These are phyloP conservation scores for Endocarpon pusillum DNA, from an alignment of 495 filamentous ascomycete genomes.

Conservation along the genomic window DNA sequence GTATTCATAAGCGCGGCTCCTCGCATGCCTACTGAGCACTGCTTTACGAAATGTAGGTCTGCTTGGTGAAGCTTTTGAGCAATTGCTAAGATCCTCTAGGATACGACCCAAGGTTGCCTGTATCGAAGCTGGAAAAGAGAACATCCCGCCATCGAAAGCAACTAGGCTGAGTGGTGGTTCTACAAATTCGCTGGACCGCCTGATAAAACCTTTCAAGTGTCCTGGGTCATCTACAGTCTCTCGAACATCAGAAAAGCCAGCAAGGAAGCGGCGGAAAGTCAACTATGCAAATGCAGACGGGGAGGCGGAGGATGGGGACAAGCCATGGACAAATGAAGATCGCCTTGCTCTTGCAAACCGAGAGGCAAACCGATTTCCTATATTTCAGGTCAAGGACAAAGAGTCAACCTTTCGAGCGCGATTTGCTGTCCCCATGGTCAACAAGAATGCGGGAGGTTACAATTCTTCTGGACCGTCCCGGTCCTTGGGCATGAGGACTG, in stretches of 20 bases:
- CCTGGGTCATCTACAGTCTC: constrained; percentile 61
- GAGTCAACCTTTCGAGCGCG: constrained; percentile 58
- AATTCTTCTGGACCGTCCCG: constrained; percentile 66
- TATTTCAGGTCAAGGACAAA: constrained; percentile 83
- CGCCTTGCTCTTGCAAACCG: constrained; percentile 70
- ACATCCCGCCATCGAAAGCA: constrained; percentile 17
- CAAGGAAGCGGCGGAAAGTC: constrained; percentile 74
- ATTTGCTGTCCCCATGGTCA: constrained; percentile 76
- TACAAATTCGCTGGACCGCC: constrained; percentile 44
- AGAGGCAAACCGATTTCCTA: constrained; percentile 77
- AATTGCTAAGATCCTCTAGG: too few relatives aligned
- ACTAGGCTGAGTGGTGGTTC: constrained; percentile 18
- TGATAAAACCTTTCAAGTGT: constrained; percentile 83
- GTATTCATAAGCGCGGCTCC: too few relatives aligned
- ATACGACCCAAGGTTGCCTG: constrained; percentile 24
- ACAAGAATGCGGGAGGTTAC: constrained; percentile 57
- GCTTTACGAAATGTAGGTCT: too few relatives aligned
- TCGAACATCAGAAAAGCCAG: constrained; percentile 61
- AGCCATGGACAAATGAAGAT: constrained; percentile 77
- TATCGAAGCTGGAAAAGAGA: constrained; percentile 17
- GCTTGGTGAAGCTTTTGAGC: too few relatives aligned
- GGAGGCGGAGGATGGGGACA: constrained; percentile 43
- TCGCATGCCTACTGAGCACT: too few relatives aligned
- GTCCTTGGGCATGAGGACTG: constrained; percentile 67
- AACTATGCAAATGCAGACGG: constrained; percentile 77